These are phyloP conservation scores for Lophium mytilinum DNA, from an alignment of 495 filamentous ascomycete genomes.

Conservation along the genomic window DNA sequence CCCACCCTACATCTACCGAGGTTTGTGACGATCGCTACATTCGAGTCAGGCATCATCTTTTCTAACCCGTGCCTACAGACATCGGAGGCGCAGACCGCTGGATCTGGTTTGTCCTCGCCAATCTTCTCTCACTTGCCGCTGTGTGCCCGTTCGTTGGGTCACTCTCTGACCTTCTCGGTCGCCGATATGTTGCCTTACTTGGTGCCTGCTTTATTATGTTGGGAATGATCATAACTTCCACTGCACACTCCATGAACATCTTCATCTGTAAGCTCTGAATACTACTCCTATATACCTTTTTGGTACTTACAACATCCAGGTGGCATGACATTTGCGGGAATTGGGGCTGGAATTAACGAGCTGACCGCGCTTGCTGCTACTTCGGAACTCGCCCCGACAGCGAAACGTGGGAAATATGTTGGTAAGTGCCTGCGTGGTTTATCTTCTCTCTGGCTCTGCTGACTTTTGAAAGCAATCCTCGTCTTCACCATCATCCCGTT, in stretches of 20 bases:
- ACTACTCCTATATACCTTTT: background rate
- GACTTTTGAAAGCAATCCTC: slow-evolving; percentile 38
- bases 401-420: slow-evolving; percentile 61
- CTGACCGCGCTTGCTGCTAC: slow-evolving; percentile 61
- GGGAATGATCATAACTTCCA: slow-evolving; percentile 58
- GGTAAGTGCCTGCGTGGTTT: too few relatives aligned
- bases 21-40: too few relatives aligned
- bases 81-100: slow-evolving; percentile 60
- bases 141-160: slow-evolving; percentile 67
- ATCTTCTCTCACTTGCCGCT: slow-evolving; percentile 58
- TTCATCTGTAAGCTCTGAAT: slow-evolving; percentile 52
- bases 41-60: too few relatives aligned
- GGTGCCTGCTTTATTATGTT: slow-evolving; percentile 52
- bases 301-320: slow-evolving; percentile 29
- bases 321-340: slow-evolving; percentile 55
- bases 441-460: too few relatives aligned
- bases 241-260: slow-evolving; percentile 37
- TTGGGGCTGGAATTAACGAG: slow-evolving; percentile 57
- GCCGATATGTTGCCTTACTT: slow-evolving; percentile 57
- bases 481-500: slow-evolving; percentile 64
- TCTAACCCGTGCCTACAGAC: slow-evolving; percentile 19
- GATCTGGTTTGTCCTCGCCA: slow-evolving; percentile 66
- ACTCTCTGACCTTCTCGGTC: slow-evolving; percentile 60
- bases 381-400: slow-evolving; percentile 60
- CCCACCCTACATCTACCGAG: too few relatives aligned